Evolutionary conservation across 1,284 basidiomycete species (phyloP).

Genomic region (Thelephora terrestris): DNA sequence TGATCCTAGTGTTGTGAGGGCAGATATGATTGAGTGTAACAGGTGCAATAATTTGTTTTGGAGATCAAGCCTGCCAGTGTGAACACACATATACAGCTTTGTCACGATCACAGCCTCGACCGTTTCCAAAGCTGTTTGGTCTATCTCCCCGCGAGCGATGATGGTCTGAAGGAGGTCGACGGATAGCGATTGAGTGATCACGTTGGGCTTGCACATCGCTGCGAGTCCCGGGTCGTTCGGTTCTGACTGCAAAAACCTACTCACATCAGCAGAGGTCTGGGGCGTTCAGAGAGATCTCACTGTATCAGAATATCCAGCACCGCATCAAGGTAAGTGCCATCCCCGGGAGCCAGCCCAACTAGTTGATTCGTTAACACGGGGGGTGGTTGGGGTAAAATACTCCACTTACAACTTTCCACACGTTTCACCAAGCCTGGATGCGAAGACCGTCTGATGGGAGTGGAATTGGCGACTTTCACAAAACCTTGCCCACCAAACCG

Average conservation of each 20-base stretch:
- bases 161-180: conserved; percentile 80
- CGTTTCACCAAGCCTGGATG: conserved; percentile 49
- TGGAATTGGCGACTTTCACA: conserved; percentile 54
- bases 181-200: conserved; percentile 59
- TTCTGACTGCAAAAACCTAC: conserved; percentile 69
- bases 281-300: conserved; percentile 28
- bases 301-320: conserved; percentile 59
- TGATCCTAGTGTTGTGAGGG: conserved; percentile 22
- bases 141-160: conserved; percentile 70
- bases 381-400: background rate
- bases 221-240: conserved; percentile 37
- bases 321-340: conserved; percentile 66
- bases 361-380: conserved; percentile 11
- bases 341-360: conserved; percentile 43
- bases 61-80: conserved; percentile 61
- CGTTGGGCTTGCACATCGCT: conserved; percentile 53
- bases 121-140: conserved; percentile 43
- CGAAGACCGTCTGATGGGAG: conserved; percentile 50
- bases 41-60: conserved; percentile 92
- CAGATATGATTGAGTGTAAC: conserved; percentile 76
- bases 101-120: conserved; percentile 67
- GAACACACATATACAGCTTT: conserved; percentile 69
- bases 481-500: conserved; percentile 87
- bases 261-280: background rate
- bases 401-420: conserved; percentile 43